Evolutionary conservation across 2,329 filamentous ascomycete genomes (phyloP), one percentile per base, ranked within the genome.

Genomic region (Neonectria coccinea): DNA sequence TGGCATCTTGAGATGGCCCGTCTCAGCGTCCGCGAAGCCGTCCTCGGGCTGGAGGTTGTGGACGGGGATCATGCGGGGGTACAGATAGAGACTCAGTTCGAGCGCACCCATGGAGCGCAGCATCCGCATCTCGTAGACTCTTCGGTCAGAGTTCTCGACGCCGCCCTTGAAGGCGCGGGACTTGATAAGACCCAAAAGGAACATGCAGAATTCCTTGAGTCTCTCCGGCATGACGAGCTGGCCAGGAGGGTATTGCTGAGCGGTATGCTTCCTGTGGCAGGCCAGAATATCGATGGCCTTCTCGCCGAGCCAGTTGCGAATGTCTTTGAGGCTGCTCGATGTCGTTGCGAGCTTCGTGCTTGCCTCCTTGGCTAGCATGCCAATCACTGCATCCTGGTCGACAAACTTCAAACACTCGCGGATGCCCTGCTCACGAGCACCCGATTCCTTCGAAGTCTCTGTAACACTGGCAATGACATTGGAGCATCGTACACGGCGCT

Each of bases 201-300:
- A 98, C 94, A 99, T 98, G 74, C 92, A 90, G 73, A 97, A 94
- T 77, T 99, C 96, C 77, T 98, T 98, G 31, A 99, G 86, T 70
- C 95, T 92, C 80, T 99, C 96, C 0, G 96, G 96, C 80, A 99
- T 89, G 31, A 99, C 94, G 31, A 99, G 88, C 79, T 99, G 94
- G 5, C 94, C 93, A 2, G 94, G 92, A 9, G 96, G 95, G 74
- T 97, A 93, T 62, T 92, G 92, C 2, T 88, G 83, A 5, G 93
- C 92, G 73, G 96, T 96, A 79, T 97, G 91, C 81, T 97, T 98
- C 70, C 96, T 89, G 79, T 99, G 98, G 59, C 90, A 91, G 29
- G 94, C 92, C 63, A 98, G 87, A 58, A 98, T 92, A 75, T 98
- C 95, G 62, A 97, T 93, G 0, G 93, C 94, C 80, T 94, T 96